These are phyloP conservation scores for Curvularia eragrostidis DNA, from an alignment of 2,329 filamentous ascomycete genomes.

Conservation along the genomic window DNA sequence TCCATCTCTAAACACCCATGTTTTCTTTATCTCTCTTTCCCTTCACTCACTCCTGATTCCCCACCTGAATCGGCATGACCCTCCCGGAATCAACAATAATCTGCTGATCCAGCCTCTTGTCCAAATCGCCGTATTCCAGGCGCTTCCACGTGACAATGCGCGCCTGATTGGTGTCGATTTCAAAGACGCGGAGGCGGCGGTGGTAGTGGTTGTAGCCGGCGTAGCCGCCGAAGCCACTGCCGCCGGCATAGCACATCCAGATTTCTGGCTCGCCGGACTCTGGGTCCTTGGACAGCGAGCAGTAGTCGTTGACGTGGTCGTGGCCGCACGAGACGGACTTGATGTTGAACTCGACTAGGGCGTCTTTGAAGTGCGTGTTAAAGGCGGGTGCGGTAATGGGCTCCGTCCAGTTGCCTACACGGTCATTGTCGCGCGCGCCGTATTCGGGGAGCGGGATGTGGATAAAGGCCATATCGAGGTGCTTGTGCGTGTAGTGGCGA, in stretches of 20 bases:
- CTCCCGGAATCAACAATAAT: constrained; percentile 66
- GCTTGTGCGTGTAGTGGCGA: constrained; percentile 84
- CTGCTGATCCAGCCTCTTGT: constrained; percentile 63
- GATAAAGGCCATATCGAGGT: constrained; percentile 96
- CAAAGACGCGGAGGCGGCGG: constrained; percentile 85
- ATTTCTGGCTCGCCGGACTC: constrained; percentile 61
- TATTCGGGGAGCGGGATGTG: constrained; percentile 97
- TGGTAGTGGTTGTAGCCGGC: constrained; percentile 87
- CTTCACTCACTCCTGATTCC: constrained; percentile 2
- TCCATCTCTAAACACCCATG: too few relatives aligned
- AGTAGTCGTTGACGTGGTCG: constrained; percentile 98
- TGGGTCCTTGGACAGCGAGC: constrained; percentile 67
- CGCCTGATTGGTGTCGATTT: constrained; percentile 90
- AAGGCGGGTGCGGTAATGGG: constrained; percentile 84
- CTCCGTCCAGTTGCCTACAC: constrained; percentile 79
- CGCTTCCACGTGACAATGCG: constrained; percentile 93
- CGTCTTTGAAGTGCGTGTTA: constrained; percentile 93
- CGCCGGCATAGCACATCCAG: constrained; percentile 99
- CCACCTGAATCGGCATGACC: constrained; percentile 43
- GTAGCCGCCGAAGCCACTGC: constrained; percentile 91
- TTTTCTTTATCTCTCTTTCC: background rate
- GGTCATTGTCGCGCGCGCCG: constrained; percentile 62
- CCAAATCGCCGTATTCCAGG: constrained; percentile 69
- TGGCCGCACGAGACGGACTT: constrained; percentile 91
- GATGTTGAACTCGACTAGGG: constrained; percentile 83